Evolutionary conservation across 1,284 basidiomycete species (phyloP), one percentile per base, ranked within the genome.

Genomic region (Trametes pubescens): DNA sequence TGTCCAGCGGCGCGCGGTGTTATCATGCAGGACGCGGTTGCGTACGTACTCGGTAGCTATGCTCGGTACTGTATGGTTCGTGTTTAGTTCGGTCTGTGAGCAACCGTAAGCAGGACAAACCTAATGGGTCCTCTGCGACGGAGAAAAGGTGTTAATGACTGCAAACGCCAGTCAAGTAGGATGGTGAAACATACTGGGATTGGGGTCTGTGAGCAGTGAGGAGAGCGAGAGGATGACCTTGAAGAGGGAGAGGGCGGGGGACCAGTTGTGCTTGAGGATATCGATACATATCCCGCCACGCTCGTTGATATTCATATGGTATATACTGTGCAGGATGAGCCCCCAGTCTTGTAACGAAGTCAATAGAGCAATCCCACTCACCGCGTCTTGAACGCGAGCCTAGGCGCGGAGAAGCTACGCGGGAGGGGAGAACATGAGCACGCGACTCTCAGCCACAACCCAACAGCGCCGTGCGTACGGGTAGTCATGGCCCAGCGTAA

Each of bases 261-360:
- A 95, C 95, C 94, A 96, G 69, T 93, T 92, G 71, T 87, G 85
- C 79, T 96, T 95, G 65, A 96, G 84, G 52, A 95, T 92, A 77
- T 96, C 89, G 67, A 91, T 90, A 72, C 90, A 92, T 57, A 92
- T 86, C 67, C 81, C 83, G 49, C 90, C 90, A 55, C 85, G 84
- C 57, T 91, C 89, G 60, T 90, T 90, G 62, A 96, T 93, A 74
- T 96, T 96, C 91, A 95, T 96, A 73, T 96, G 94, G 74, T 96
- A 96, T 75, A 96, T 94, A 73, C 92, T 94, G 48, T 24, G 22
- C 7, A 48, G 34, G 8, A 14, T 48, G 21, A 48, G 57, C 37
- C 32, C n/a, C 26, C 11, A 57, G 7, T 37, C 21, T n/a, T 5
- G n/a, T 40, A 13, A n/a, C 1, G 3, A 29, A 13, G n/a, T 52